Evolutionary conservation across 2,329 filamentous ascomycete species (phyloP), one percentile per base, ranked within the genome.

Genomic region (Verticillium dahliae): DNA sequence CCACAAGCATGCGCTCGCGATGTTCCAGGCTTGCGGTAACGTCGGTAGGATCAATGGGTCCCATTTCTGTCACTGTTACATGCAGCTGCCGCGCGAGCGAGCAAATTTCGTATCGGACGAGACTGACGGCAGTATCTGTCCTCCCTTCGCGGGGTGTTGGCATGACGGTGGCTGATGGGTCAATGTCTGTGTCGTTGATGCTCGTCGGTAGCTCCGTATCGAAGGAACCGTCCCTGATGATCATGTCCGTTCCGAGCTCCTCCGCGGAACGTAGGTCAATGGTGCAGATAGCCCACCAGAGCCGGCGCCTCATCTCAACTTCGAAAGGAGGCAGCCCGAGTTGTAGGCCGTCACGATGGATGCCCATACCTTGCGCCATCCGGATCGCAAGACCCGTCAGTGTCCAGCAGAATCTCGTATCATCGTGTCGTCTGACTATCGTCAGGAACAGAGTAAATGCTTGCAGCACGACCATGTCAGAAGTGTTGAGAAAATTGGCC

Each of bases 281-380:
- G 3, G 81, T 74, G 50, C 85, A 74, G 10, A 89, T 77, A n/a
- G 81, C 76, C 79, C 83, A 87, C 82, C 85, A 89, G 0, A 88
- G 69, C 2, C 86, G 77, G 27, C 86, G 77, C 41, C 85, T 77
- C 71, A 87, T 81, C 68, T 89, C 85, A 1, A 80, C 79, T 61
- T 88, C 85, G 62, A 84, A 86, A 0, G 83, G 81, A 0, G 79
- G 76, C 4, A 89, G 73, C 1, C 77, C 78, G 41, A 87, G 77
- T 56, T 77, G 71, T 4, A 74, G 73, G 11, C 79, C 78, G 59
- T 88, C 85, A 5, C 83, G 79, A 66, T 89, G 85, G 2, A 89
- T 74, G 1, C 86, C 86, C 66, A 87, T 79, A 2, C 82, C 80
- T 66, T 86, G 84, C 3, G 80, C 84, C 45, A 88, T 82, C 6